phyloP scores from a whole-genome alignment of 345 rosid species.

The Eucalyptus urophylla region DNA sequence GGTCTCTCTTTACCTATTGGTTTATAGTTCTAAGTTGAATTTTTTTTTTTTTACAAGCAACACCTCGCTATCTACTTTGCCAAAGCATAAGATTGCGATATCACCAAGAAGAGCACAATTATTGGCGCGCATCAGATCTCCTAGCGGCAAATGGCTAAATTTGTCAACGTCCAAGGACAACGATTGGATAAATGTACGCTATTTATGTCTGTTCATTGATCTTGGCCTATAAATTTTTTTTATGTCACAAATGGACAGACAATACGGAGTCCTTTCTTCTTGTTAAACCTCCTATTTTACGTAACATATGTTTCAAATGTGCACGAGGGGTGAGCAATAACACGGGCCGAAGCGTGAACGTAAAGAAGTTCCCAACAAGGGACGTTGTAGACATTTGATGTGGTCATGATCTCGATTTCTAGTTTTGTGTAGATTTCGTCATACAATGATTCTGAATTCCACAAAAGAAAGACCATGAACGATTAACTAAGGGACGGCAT shows the following conservation, averaged over 20 bases:
- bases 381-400: background rate
- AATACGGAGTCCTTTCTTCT: background rate
- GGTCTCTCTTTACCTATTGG: rapidly evolving
- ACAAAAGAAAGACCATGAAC: background rate
- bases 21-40: background rate
- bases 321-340: background rate
- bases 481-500: background rate
- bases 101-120: background rate
- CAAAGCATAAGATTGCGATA: background rate
- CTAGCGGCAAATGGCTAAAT: background rate
- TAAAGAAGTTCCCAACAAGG: background rate
- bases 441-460: background rate
- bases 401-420: background rate
- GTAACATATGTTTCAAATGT: background rate
- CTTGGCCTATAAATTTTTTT: background rate
- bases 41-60: background rate
- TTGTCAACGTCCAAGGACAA: background rate
- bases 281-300: background rate
- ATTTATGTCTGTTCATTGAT: background rate
- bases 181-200: background rate
- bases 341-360: background rate
- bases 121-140: background rate
- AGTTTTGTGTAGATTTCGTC: background rate
- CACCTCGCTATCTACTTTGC: background rate
- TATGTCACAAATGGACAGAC: background rate